Conservation (phyloP, 192 early-diverging fungal genomes). For the Mortierella claussenii region DNA sequence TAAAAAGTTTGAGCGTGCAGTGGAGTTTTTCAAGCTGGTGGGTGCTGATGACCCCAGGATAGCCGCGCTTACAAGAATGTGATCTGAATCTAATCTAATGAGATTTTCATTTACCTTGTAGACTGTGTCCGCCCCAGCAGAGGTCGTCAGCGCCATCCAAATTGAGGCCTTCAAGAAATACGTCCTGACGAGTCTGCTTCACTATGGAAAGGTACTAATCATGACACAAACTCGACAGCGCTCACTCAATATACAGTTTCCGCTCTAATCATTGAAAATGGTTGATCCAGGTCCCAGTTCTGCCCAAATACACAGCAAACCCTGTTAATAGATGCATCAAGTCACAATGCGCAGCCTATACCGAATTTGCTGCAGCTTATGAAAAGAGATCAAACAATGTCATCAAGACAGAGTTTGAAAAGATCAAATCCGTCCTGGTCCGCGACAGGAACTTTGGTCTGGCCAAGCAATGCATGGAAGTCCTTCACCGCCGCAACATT, state of each 20-base stretch:
- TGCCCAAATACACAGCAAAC: conserved; percentile 65
- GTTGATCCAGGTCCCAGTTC: conserved; percentile 37
- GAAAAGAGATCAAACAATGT: conserved; percentile 57
- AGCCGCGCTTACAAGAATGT: not conserved
- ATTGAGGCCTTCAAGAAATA: conserved; percentile 81
- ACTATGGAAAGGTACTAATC: conserved; percentile 59
- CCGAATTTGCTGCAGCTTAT: conserved; percentile 69
- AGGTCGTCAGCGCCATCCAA: conserved; percentile 73
- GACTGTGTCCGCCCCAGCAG: conserved; percentile 74
- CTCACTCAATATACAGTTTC: no score
- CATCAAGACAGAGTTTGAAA: conserved; percentile 58
- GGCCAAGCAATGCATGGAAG: conserved; percentile 59
- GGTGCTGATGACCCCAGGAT: not conserved
- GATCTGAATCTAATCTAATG: no score
- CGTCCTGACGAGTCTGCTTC: conserved; percentile 69
- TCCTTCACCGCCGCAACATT: conserved; percentile 65
- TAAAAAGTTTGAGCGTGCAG: conserved; percentile 71
- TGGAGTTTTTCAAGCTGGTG: conserved; percentile 69
- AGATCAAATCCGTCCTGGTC: conserved; percentile 34
- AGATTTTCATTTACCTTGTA: conserved; percentile 8
- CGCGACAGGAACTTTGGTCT: conserved; percentile 75
- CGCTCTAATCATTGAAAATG: no score
- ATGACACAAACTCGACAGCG: no score
- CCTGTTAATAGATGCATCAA: conserved; percentile 58
- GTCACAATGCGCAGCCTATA: conserved; percentile 59